Base-by-base conservation (phyloP, 2,329 filamentous ascomycete species). In the Rutstroemia sp. region DNA sequence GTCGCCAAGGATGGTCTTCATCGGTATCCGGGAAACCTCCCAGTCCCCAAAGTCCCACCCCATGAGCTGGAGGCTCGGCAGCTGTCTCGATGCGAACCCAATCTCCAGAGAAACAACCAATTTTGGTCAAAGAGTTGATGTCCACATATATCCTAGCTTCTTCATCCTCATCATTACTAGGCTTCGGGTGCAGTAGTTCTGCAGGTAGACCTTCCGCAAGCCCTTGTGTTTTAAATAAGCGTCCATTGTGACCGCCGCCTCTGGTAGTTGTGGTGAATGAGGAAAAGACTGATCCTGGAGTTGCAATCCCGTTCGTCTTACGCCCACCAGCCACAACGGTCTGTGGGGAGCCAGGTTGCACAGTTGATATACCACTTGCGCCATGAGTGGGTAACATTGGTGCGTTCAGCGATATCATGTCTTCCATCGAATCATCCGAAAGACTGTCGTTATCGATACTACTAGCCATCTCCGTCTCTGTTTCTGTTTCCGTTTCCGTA, bases 91-190 rank as follows among this genome's bases (percentile, higher is more conserved):
- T 77, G 21, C 87, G 85, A 10, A 96, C 90, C 94, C 94, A 99
- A 68, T 99, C 94, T 30, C 94, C 94, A 0, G 92, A 97, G 69
- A 99, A 99, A 71, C 92, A 97, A 16, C 92, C 92, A 54, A 99
- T 87, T 64, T 92, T 91, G 14, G 89, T 87, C 19, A 99, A 73
- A 1, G 89, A 89, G 57, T 83, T 86, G 7, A 95, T 87, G 65
- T 96, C 91, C 5, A 99, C 92, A 66, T 92, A 99, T 2, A 97
- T 81, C 48, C 94, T 84, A 1, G 89, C 86, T 64, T 95, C 87
- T 62, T 96, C 91, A 59, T 99, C 94, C 59, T 96, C 91, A 25
- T 84, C 81, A 0, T 78, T 71, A 1, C 73, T 75, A 2, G 94
- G 92, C 63, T 88, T 92, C 0, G 94, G 94, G 62, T 97, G 87